These are phyloP conservation scores for Pisolithus thermaeus DNA, from an alignment of 1,284 basidiomycete genomes.

Conservation along the genomic window DNA sequence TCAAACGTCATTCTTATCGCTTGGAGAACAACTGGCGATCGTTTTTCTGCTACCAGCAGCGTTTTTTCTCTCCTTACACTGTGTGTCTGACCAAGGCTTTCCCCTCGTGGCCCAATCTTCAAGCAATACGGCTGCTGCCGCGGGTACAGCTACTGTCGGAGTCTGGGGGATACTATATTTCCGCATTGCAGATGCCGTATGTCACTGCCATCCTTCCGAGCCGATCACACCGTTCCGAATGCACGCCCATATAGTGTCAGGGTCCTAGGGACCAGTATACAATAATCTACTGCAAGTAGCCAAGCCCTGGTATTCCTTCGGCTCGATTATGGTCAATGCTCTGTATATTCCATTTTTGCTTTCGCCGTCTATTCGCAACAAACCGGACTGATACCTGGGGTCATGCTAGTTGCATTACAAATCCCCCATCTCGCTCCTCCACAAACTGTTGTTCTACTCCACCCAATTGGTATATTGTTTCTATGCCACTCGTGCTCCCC, in stretches of 20 bases:
- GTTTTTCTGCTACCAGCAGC: conserved; percentile 43
- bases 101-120: conserved; percentile 35
- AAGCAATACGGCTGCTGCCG: conserved; percentile 31
- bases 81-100: conserved; percentile 50
- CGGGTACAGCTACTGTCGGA: conserved; percentile 42
- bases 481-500: conserved; percentile 7
- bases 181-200: conserved; percentile 41
- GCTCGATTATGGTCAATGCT: conserved; percentile 37
- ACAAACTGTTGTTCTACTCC: conserved; percentile 36
- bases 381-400: conserved; percentile 13
- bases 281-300: conserved; percentile 28
- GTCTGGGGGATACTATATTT: conserved; percentile 57
- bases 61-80: conserved; percentile 50
- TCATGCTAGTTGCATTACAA: conserved; percentile 30
- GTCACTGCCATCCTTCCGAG: conserved; percentile 14
- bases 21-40: conserved; percentile 12
- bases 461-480: conserved; percentile 40
- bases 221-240: conserved; percentile 13
- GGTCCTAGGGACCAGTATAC: conserved; percentile 34
- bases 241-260: conserved; percentile 22
- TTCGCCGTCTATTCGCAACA: conserved; percentile 1
- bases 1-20: not conserved
- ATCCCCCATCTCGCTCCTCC: conserved; percentile 36
- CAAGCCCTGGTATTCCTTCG: conserved; percentile 49
- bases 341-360: conserved; percentile 33